Conservation (phyloP, 1,284 basidiomycete genomes). For the Boletus sp. region DNA sequence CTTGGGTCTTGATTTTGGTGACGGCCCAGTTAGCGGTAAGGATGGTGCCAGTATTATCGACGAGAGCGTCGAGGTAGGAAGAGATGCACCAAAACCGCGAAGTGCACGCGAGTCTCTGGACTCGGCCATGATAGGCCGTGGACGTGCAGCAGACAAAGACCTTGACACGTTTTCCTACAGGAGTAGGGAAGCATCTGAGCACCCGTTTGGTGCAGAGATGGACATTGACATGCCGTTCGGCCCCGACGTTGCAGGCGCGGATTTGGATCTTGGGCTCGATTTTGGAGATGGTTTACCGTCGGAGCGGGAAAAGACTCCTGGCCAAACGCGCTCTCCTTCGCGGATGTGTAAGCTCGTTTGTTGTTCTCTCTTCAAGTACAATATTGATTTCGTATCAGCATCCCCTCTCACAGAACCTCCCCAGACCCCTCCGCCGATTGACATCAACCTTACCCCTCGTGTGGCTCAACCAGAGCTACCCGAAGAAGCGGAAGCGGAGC, state of each 20-base stretch:
- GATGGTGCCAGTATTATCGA: slow-evolving; percentile 48
- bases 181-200: slow-evolving; percentile 61
- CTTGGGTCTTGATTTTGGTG: slow-evolving; percentile 69
- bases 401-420: slow-evolving; percentile 72
- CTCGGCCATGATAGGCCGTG: slow-evolving; percentile 51
- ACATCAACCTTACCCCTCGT: slow-evolving; percentile 46
- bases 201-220: slow-evolving; percentile 57
- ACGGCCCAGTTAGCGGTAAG: slow-evolving; percentile 41
- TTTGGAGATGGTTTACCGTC: slow-evolving; percentile 53
- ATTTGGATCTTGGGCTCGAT: slow-evolving; percentile 68
- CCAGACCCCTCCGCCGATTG: slow-evolving; percentile 57
- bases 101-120: slow-evolving; percentile 53
- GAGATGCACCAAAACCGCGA: slow-evolving; percentile 56
- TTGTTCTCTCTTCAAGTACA: background rate
- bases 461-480: slow-evolving; percentile 36
- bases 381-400: slow-evolving; percentile 39
- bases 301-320: slow-evolving; percentile 50
- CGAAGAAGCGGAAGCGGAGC: slow-evolving; percentile 36
- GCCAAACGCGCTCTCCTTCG: slow-evolving; percentile 55
- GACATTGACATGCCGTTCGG: slow-evolving; percentile 58
- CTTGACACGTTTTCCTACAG: slow-evolving; percentile 58
- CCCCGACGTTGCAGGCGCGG: slow-evolving; percentile 45
- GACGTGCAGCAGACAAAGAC: slow-evolving; percentile 43
- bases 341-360: slow-evolving; percentile 57
- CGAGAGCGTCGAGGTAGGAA: slow-evolving; percentile 69